phyloP scores from a whole-genome alignment of 2,329 filamentous ascomycete genomes.

The Davidsoniella neocaledoniae region DNA sequence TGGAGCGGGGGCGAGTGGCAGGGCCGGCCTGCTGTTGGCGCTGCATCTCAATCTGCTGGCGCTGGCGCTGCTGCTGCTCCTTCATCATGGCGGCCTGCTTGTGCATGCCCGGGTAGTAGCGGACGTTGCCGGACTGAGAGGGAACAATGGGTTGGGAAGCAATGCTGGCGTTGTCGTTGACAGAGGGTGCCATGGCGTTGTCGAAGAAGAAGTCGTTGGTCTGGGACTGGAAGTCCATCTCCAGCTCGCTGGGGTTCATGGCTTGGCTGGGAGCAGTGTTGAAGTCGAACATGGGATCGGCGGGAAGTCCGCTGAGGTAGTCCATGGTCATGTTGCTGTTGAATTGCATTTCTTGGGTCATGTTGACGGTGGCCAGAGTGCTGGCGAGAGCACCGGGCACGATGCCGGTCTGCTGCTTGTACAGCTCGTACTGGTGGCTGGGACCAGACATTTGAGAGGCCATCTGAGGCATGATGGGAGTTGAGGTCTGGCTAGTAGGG shows the following conservation, averaged over 20 bases:
- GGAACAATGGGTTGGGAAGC: constrained; percentile 31
- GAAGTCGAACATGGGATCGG: constrained; percentile 56
- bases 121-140: constrained; percentile 36
- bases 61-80: constrained; percentile 52
- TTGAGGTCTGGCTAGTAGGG: constrained; percentile 34
- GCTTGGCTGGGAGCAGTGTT: constrained; percentile 48
- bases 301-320: constrained; percentile 38
- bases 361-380: constrained; percentile 57
- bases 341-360: constrained; percentile 37
- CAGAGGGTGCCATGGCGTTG: constrained; percentile 17
- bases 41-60: constrained; percentile 34
- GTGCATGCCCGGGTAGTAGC: constrained; percentile 87
- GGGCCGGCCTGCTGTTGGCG: constrained; percentile 25
- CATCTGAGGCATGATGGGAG: constrained; percentile 36
- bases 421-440: constrained; percentile 87
- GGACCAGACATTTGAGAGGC: constrained; percentile 53
- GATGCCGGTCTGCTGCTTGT: constrained; percentile 89
- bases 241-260: constrained; percentile 45
- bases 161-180: constrained; percentile 30
- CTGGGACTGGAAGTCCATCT: constrained; percentile 37
- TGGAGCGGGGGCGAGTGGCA: too few relatives aligned
- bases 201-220: constrained; percentile 51
- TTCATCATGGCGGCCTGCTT: constrained; percentile 69
- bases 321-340: constrained; percentile 32
- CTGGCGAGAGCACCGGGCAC: constrained; percentile 68